Evolutionary conservation across 2,329 filamentous ascomycete genomes (phyloP), one percentile per base, ranked within the genome.

Genomic region (Penicillium freii): DNA sequence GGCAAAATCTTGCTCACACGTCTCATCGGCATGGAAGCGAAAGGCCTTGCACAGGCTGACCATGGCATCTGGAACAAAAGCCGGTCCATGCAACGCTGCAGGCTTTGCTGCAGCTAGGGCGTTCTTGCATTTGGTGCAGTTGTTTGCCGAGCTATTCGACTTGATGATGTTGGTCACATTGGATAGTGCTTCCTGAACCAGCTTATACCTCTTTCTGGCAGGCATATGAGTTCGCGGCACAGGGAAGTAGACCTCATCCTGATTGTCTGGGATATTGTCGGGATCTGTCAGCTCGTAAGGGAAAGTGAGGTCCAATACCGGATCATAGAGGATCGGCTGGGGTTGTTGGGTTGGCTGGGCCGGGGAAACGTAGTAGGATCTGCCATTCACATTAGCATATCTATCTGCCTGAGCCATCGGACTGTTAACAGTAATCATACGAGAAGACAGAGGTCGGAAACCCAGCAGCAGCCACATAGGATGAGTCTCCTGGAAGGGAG

Each of bases 231-330:
- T 76, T 34, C 76, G 69, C 1, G 81, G 75, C 8, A 69, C 59
- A 4, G 83, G 83, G 51, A 77, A 84, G 59, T 78, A 76, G 8
- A 82, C 67, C 1, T 81, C 80, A 65, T 86, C 83, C 7, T 71
- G 61, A 55, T 80, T 78, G 13, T 75, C 66, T 1, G 82, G 82
- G 38, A 85, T 79, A 0, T 75, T 80, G 31, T 78, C 71, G 1
- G 82, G 82, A 64, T 83, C 75, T 0, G 83, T 86, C 50, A 86
- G 67, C 59, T 84, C 82, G 33, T 77, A 70, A 1, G 81, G 81
- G 56, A 77, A 85, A 2, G 81, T 84, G 59, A 78, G 75, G 60
- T 84, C 81, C 46, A 84, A 67, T 29, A 84, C 71, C 0, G 81
- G 80, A 68, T 86, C 83, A 58, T 77, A 75, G 4, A 86, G 66